phyloP scores from a whole-genome alignment of 1,284 basidiomycete genomes.

The Boletellus deceptivus region DNA sequence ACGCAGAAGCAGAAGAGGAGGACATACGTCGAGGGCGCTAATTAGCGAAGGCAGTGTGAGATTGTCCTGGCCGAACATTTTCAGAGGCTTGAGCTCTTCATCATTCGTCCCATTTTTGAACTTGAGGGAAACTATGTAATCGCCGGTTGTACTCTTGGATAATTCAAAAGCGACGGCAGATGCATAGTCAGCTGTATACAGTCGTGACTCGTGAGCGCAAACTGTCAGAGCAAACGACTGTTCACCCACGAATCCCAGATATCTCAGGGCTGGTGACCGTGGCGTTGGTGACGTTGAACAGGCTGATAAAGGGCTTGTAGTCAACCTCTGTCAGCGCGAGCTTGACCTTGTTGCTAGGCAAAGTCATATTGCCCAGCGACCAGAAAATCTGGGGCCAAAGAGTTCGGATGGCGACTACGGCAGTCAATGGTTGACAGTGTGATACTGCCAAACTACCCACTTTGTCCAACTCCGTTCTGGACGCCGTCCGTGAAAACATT shows the following conservation, averaged over 20 bases:
- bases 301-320: conserved; percentile 54
- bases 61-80: conserved; percentile 31
- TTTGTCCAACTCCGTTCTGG: conserved; percentile 43
- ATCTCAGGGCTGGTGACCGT: conserved; percentile 34
- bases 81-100: conserved; percentile 22
- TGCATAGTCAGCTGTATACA: conserved; percentile 47
- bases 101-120: conserved; percentile 52
- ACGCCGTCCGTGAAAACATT: conserved; percentile 45
- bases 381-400: conserved; percentile 46
- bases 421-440: not conserved
- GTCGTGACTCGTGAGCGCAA: conserved; percentile 8
- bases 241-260: conserved; percentile 35
- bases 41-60: conserved; percentile 37
- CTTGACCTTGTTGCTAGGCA: conserved; percentile 41
- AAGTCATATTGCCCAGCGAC: conserved; percentile 41
- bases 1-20: not conserved
- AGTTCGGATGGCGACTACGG: conserved; percentile 37
- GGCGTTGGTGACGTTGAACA: conserved; percentile 48
- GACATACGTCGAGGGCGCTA: conserved; percentile 33
- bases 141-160: conserved; percentile 23
- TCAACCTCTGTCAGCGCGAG: conserved; percentile 42
- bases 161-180: conserved; percentile 46
- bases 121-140: conserved; percentile 35
- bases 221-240: not conserved
- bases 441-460: conserved; percentile 22